Evolutionary conservation across 106 monocot species (phyloP).

Genomic region (Agapanthus africanus): DNA sequence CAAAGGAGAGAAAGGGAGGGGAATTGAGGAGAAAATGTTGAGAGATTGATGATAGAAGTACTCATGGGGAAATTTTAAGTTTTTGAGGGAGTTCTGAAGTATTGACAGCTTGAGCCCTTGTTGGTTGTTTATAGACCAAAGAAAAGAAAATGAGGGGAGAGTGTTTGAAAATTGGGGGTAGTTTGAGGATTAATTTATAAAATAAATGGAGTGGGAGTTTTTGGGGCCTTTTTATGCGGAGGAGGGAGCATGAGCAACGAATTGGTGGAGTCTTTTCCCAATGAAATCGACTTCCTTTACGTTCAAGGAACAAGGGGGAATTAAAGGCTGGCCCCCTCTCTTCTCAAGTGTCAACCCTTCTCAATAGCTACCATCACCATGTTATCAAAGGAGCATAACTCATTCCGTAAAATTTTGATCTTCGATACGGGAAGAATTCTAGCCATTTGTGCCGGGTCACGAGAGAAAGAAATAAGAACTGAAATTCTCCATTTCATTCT

Average conservation of each 20-base stretch:
- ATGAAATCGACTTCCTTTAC: not conserved
- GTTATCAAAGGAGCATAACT: too few relatives aligned
- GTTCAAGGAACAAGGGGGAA: not conserved
- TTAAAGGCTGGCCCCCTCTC: constrained; percentile 1
- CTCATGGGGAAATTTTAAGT: not conserved
- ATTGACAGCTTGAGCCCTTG: constrained; percentile 4
- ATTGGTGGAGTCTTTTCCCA: constrained; percentile 5
- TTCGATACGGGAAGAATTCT: too few relatives aligned
- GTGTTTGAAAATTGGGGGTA: not conserved
- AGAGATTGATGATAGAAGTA: not conserved
- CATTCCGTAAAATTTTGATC: too few relatives aligned
- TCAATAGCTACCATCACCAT: too few relatives aligned
- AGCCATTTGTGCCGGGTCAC: too few relatives aligned
- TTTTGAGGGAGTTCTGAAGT: constrained; percentile 10
- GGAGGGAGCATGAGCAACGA: not conserved
- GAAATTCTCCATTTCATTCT: too few relatives aligned
- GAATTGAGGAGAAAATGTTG: not conserved
- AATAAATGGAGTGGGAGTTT: not conserved
- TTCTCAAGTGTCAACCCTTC: too few relatives aligned
- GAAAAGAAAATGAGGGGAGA: not conserved
- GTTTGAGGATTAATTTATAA: not conserved
- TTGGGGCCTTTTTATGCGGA: constrained; percentile 12
- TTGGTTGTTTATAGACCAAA: constrained; percentile 2
- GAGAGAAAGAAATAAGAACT: too few relatives aligned
- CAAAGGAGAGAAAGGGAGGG: not conserved